Base-by-base conservation (phyloP, 805 yeast species). In the Starmerella geochares region DNA sequence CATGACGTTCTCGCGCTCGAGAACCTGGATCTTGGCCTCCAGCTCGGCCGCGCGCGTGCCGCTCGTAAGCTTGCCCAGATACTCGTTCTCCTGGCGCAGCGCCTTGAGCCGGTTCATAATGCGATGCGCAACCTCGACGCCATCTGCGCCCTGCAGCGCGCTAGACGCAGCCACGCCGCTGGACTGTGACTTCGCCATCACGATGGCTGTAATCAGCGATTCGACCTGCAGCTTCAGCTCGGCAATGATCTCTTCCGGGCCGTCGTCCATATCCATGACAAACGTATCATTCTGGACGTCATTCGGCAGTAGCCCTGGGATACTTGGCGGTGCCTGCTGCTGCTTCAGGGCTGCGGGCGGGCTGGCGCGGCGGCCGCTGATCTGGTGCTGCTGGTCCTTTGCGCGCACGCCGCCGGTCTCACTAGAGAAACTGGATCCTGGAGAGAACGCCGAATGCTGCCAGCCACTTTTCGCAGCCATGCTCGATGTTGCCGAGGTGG, bases 111-210 rank as follows among this genome's bases (percentile, higher is more conserved):
- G 55, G 14, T 50, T 38, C 45, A 56, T 50, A n/a, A 58, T 53
- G 20, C 62, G 56, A 37, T 60, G 62, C 8, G 59, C 53, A 31
- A 58, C 42, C 50, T 57, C 61, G 9, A 50, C 45, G 2, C 56
- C 61, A 23, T 56, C 61, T 3, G 52, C 45, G 1, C 53, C 50
- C 20, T 49, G 52, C n/a, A 49, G 40, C 6, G 37, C 31, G 17
- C 49, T 17, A 3, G 40, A 25, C 13, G 46, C 10, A 3, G 50
- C 25, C 3, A 41, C 27, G 32, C 20, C 19, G 20, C 29, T 11
- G 11, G 29, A 38, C 42, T 38, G 31, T 10, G 39, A 20, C 25
- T 36, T 36, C 5, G 24, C 17, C 33, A 54, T 16, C 32, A 43
- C 48, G 35, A 60, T 51, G 13, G 62, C 63, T 5, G 59, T 49